Base-by-base conservation (phyloP, 371 early-diverging fungal genomes). In the Funneliformis caledonium region DNA sequence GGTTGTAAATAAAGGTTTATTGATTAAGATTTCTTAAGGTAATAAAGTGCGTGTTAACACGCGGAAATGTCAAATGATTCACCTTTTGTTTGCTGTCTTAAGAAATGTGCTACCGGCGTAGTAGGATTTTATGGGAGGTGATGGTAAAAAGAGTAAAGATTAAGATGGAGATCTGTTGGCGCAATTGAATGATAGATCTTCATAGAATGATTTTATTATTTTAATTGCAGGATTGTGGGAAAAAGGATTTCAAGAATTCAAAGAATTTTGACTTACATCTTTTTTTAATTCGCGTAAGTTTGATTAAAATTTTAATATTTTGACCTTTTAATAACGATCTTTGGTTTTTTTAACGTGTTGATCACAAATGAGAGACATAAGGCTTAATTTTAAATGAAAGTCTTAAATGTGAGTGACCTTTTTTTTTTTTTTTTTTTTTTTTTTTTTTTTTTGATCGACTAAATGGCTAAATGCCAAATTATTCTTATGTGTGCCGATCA, bases 211-310 rank as follows among this genome's bases (percentile, higher is more conserved):
- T 65, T 67, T 67, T 67, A 42, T 37, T 37, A 67, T 33, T 33
- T 65, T 33, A 42, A 67, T 37, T 31, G 67, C 9, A 37, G 42
- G 67, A 42, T 67, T 67, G 67, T 67, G 67, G 42, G 42, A 67
- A 67, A 42, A 67, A 16, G 4, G 19, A 33, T 6, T 26, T 11
- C 7, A 37, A 65, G 16, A 22, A 65, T 19, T 61, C 3, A 1
- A 64, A 22, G 26, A 64, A 64, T 10, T 31, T 31, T 11, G 33
- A 14, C 33, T n/a, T 12, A 43, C 11, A 69, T 37, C 8, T 43
- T 69, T 68, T 69, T 69, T 47, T 45, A 69, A 26, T 64, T 69
- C 65, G 42, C 65, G 14, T 65, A 65, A 65, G 65, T 65, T 16
- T 65, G 31, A 12, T 33, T 64, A 6, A 33, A 65, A 64, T 33